A percentile compares a stretch with the other conserved stretches of the same genome.
These are phyloP conservation scores for Flaveria trinervia DNA, from an alignment of 129 eudicot genomes.

Conservation along the genomic window DNA sequence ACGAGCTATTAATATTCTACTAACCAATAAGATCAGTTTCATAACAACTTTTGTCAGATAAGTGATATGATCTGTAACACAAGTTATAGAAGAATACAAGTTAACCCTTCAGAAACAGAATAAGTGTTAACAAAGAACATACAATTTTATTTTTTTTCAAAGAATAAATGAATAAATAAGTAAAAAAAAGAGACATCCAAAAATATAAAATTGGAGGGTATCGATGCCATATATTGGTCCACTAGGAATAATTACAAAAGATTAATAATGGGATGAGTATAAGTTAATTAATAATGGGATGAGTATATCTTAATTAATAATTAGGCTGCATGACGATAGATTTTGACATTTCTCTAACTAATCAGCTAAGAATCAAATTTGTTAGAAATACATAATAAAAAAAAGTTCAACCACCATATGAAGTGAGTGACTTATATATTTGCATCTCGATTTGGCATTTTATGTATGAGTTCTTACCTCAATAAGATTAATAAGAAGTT, in stretches of 20 bases:
- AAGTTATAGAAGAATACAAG: no score
- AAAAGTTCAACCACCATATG: background rate
- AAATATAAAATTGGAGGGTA: constrained; percentile 8
- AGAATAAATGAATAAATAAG: background rate
- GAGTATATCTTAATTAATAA: background rate
- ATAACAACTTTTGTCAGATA: no score
- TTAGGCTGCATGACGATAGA: constrained; percentile 1
- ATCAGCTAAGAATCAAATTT: constrained; percentile 6
- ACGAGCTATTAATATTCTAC: no score
- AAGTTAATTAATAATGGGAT: background rate
- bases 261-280: constrained; percentile 13
- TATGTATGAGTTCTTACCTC: no score
- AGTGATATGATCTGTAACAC: no score
- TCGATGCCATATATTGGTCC: constrained; percentile 4
- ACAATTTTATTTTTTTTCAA: background rate
- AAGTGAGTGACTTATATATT: background rate
- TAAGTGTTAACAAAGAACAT: background rate
- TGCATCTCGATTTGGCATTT: background rate
- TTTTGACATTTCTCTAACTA: background rate
- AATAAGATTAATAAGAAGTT: no score
- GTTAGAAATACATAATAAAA: background rate
- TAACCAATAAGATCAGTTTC: no score
- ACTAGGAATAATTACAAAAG: constrained; percentile 12
- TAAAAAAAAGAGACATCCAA: background rate
- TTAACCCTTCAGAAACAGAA: no score